Base-by-base conservation (phyloP, 2,329 filamentous ascomycete genomes). In the Nigrospora sphaerica region DNA sequence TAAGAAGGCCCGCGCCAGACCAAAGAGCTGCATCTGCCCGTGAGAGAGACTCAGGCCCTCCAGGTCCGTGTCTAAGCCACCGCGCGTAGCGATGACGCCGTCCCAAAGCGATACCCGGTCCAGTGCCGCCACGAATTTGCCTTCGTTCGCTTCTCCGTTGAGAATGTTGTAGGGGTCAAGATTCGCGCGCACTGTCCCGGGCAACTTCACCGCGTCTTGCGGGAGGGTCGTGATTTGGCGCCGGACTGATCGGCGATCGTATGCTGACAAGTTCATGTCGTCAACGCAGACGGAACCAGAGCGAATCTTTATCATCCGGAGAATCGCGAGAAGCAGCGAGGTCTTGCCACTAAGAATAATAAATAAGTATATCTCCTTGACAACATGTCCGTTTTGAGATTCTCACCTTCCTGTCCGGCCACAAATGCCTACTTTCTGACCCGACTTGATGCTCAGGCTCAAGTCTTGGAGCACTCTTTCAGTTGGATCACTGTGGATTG, bases 281-380 rank as follows among this genome's bases (percentile, higher is more conserved):
- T 47, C 45, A 17, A 47, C 43, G 9, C 23, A 17, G 28, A 47
- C 44, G 13, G 45, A 34, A 17, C 45, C 45, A 10, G 40, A 43
- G 10, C 43, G 32, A 11, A 67, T 56, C 11, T 47, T 40, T n/a
- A 47, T 34, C 12, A 47, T 33, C 12, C 36, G 39, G 12, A 47
- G 34, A 9, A 44, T 12, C 14, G 39, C 32, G 2, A 47, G 31
- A 6, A 47, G 34, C 35, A 47, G 33, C 19, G 45, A 37, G 6
- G 40, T 42, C 12, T 47, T 47, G 9, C 45, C 45, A 19, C 45
- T 43, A 16, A 18, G 7, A 10, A 2, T 17, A 4, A n/a, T 33
- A 33, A 28, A 14, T 42, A 16, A 14, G 19, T 32, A 33, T 13
- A 6, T 10, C 13, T 4, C 23, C 14, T 16, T 12, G 13, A 33